These are phyloP conservation scores for Calonectria leucothoes DNA, from an alignment of 2,329 filamentous ascomycete genomes.

Conservation along the genomic window DNA sequence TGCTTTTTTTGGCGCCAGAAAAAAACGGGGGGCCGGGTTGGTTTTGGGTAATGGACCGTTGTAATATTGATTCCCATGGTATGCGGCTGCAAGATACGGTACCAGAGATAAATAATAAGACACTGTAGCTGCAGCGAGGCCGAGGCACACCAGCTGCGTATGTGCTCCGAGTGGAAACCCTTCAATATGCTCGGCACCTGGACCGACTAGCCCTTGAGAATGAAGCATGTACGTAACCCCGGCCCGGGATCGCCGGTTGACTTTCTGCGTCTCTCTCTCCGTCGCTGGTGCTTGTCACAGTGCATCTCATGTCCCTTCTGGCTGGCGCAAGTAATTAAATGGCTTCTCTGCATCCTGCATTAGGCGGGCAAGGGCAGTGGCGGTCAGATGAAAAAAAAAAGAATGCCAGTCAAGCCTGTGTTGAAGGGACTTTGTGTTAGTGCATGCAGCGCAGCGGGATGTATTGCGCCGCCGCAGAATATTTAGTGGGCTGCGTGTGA, in stretches of 20 bases:
- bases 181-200: background rate
- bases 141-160: background rate
- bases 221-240: background rate
- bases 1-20: background rate
- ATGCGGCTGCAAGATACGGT: background rate
- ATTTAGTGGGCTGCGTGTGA: background rate
- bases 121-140: conserved; percentile 2
- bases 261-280: background rate
- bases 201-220: conserved; percentile 1
- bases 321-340: background rate
- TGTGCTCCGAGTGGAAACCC: background rate
- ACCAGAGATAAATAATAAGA: background rate
- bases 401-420: background rate
- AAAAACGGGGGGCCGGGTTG: background rate
- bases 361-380: background rate
- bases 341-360: background rate
- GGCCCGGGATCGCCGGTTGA: conserved; percentile 13
- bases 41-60: conserved; percentile 11
- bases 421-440: background rate
- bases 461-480: background rate
- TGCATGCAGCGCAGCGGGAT: background rate
- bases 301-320: background rate
- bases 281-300: background rate
- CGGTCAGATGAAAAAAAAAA: conserved; percentile 1
- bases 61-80: background rate